phyloP scores from a whole-genome alignment of 768 basidiomycete genomes.

The Leccinellum albellum region DNA sequence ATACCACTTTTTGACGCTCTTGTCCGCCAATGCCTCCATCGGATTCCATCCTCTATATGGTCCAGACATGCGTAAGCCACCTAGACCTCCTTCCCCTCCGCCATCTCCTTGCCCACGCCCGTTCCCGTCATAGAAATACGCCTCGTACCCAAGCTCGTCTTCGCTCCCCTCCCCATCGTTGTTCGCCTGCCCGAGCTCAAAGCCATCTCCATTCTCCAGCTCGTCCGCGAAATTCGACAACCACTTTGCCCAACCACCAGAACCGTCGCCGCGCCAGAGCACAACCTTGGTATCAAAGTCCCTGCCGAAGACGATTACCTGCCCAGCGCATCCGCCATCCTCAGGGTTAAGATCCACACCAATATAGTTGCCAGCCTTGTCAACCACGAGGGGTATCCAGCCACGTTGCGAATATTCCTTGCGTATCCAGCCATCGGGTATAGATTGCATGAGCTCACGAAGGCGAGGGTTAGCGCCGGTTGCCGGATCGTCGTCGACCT shows the following conservation, averaged over 20 bases:
- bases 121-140: conserved; percentile 80
- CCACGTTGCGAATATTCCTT: conserved; percentile 89
- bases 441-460: conserved; percentile 76
- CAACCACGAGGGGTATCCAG: conserved; percentile 93
- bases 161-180: conserved; percentile 72
- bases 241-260: conserved; percentile 94
- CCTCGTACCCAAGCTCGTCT: conserved; percentile 81
- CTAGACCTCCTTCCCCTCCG: conserved; percentile 67
- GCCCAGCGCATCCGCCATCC: conserved; percentile 71
- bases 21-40: conserved; percentile 90
- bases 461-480: conserved; percentile 79
- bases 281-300: conserved; percentile 99
- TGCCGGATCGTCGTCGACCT: conserved; percentile 83
- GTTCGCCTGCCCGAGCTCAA: conserved; percentile 61
- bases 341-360: conserved; percentile 92
- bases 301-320: conserved; percentile 97
- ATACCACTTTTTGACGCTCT: conserved; percentile 82
- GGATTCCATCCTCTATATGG: conserved; percentile 92
- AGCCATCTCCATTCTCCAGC: conserved; percentile 85
- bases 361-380: conserved; percentile 94
- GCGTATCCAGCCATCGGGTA: conserved; percentile 87
- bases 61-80: conserved; percentile 72
- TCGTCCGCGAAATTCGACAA: conserved; percentile 88
- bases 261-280: conserved; percentile 87
- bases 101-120: conserved; percentile 77